Evolutionary conservation across 2,329 filamentous ascomycete genomes (phyloP), one percentile per base, ranked within the genome.

Genomic region (Arthrinium phaeospermum): DNA sequence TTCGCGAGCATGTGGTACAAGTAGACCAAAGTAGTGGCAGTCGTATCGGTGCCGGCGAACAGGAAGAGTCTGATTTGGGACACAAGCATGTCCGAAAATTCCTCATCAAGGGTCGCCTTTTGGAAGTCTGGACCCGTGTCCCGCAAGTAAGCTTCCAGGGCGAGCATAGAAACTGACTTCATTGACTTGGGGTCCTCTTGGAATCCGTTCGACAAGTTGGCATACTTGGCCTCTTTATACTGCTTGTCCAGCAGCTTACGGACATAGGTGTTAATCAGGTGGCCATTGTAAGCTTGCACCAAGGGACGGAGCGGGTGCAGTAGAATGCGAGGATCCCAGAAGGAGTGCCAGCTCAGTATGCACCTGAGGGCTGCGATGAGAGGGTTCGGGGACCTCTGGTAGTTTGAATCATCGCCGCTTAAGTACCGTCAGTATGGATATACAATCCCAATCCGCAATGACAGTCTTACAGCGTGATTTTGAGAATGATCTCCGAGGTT

Each of bases 11-110:
- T 37, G 57, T 81, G 79, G 6, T 77, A 75, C 73, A 82, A 77
- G 6, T n/a, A 83, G 57, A 79, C 81, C 12, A 84, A 76, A 0
- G 80, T 80, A 13, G 79, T 77, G 0, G 81, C 79, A 0, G 82
- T 83, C 3, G 81, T 83, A 61, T 84, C 82, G 49, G 82, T 79
- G 1, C 83, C 83, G 19, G 19, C 46, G 19, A 49, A 49, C 0
- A 49, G 46, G 46, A 49, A 49, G 72, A 79, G 19, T n/a, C 46
- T 22, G 46, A 49, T 22, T 49, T 49, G 46, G 5, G 34, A 37
- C 34, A 7, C n/a, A n/a, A n/a, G 46, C n/a, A n/a, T 49, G 46
- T 49, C 46, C 4, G 46, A 16, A 49, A 49, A 49, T 1, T 22
- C 19, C 3, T 71, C 73, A n/a, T 49, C 7, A 1, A 49, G 46